Evolutionary conservation across 345 rosid genomes (phyloP), one percentile per base, ranked within the genome.

Genomic region (Iberis pinnata): DNA sequence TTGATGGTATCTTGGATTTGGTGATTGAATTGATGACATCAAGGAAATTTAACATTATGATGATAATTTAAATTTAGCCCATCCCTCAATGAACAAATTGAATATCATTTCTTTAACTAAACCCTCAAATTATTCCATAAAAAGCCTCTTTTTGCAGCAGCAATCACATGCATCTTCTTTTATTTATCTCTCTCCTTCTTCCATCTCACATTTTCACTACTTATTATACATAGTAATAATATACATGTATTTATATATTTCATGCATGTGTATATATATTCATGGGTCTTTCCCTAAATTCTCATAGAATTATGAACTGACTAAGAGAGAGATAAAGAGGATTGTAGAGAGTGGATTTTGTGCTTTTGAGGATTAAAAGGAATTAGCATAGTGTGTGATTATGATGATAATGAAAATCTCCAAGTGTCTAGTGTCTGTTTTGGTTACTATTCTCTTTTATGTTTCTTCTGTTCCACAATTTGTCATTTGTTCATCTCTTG

Each of bases 101-200:
- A 59, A 60, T 59, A 67, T 53, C 13, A 53, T 60, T 53, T 46
- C 54, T 67, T 60, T 53, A 52, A 40, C 44, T 22, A 61, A 64
- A 43, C 1, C 56, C 37, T 60, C 51, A 60, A 47, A 60, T 46
- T 60, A 60, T 44, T 46, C 60, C 61, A 45, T 54, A 38, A 3
- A 53, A 67, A 66, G 53, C 49, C 46, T 26, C 45, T 51, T 67
- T 67, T 67, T 46, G 25, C 51, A 67, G 61, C 66, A 31, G 17
- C 51, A 42, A 53, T 53, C 65, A 60, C 71, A 67, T 67, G 66
- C 66, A 46, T 16, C 60, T 56, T 67, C 61, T 59, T 18, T 44
- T 44, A 43, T 58, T 27, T 58, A 32, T 53, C 56, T 67, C 51
- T 67, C 51, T 53, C 43, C 39, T 16, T 48, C 70, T 38, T 67